Evolutionary conservation across 2,329 filamentous ascomycete genomes (phyloP).

Genomic region (Pseudogymnoascus pannorum): DNA sequence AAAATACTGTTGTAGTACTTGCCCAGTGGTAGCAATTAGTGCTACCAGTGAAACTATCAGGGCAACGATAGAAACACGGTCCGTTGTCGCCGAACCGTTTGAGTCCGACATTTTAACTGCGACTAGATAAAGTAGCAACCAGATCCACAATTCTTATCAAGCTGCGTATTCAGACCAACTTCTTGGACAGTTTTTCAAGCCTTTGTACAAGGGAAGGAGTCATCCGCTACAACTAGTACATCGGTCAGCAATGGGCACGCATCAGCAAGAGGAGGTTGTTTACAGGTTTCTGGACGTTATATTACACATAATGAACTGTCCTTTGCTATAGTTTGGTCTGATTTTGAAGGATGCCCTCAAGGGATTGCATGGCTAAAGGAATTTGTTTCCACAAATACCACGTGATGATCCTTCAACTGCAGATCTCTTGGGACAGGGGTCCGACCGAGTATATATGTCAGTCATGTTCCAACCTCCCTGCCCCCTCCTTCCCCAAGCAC

Average conservation of each 20-base stretch:
- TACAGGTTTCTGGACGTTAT: background rate
- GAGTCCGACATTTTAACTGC: background rate
- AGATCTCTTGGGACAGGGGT: background rate
- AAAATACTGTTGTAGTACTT: conserved; percentile 32
- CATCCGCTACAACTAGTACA: background rate
- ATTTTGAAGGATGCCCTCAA: no score
- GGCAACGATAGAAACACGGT: conserved; percentile 23
- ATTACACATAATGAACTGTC: background rate
- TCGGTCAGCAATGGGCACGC: background rate
- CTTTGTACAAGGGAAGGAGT: background rate
- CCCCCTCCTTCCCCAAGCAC: no score
- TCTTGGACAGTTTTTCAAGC: background rate
- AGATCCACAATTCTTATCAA: background rate
- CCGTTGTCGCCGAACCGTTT: background rate
- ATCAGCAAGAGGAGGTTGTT: background rate
- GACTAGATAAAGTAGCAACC: background rate
- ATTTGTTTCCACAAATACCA: background rate
- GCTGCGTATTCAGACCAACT: background rate
- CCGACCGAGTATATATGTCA: no score
- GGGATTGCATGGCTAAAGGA: background rate
- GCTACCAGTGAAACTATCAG: conserved; percentile 31
- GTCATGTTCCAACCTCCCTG: no score
- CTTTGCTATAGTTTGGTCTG: background rate
- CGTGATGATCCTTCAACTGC: background rate
- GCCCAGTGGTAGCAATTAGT: conserved; percentile 25